These are phyloP conservation scores for Vaccinium darrowii DNA, from an alignment of 148 eudicot genomes.

Conservation along the genomic window DNA sequence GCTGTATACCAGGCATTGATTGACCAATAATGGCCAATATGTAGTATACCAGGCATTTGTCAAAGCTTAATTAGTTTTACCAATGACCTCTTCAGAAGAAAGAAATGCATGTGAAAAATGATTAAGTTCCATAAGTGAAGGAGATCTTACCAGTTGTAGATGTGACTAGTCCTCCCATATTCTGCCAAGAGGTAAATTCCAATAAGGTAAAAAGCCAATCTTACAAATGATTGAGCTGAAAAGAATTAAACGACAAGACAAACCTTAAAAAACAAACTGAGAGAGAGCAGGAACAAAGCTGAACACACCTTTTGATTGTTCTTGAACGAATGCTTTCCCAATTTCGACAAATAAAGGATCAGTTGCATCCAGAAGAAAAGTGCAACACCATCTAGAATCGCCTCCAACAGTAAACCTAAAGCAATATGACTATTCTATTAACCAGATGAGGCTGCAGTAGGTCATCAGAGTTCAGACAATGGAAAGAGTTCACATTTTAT, in stretches of 20 bases:
- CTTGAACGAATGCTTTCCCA: slow-evolving; percentile 44
- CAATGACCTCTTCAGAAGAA: neutral
- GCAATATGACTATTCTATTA: neutral
- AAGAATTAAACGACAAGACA: neutral
- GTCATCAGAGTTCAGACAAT: neutral
- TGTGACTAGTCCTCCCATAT: slow-evolving; percentile 51
- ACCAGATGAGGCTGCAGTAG: neutral
- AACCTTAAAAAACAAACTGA: neutral
- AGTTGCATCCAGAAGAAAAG: slow-evolving; percentile 57
- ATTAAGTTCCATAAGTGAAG: neutral
- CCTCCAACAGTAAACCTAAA: slow-evolving; percentile 46
- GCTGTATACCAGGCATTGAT: too few relatives aligned
- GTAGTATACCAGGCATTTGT: neutral
- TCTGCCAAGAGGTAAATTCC: slow-evolving; percentile 29
- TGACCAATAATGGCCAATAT: too few relatives aligned
- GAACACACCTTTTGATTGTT: slow-evolving; percentile 40
- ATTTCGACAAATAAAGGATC: slow-evolving; percentile 53
- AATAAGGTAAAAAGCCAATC: slow-evolving; percentile 11
- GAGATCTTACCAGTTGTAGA: slow-evolving; percentile 42
- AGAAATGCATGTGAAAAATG: neutral
- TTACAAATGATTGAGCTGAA: neutral
- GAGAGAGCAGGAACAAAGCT: neutral
- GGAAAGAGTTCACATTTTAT: neutral
- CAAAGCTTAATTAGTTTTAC: neutral
- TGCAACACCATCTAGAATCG: slow-evolving; percentile 54